Evolutionary conservation across 257 asterid genomes (phyloP).

Genomic region (Perilla frutescens): DNA sequence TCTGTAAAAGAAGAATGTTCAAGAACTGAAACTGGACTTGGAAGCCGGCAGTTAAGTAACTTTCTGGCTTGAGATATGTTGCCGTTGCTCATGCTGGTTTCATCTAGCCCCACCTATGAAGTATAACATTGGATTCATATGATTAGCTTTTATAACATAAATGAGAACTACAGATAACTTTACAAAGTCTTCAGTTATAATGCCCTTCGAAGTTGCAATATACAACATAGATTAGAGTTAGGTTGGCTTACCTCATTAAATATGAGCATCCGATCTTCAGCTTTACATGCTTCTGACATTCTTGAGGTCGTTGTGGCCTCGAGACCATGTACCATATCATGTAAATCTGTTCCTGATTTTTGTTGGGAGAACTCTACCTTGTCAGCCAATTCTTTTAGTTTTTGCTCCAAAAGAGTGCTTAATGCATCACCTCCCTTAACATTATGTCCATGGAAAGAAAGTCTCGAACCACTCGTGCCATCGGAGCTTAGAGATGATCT

Average conservation of each 20-base stretch:
- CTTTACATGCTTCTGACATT: constrained; percentile 38
- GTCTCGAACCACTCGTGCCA: constrained; percentile 41
- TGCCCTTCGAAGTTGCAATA: constrained; percentile 23
- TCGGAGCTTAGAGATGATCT: constrained; percentile 45
- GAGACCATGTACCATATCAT: constrained; percentile 34
- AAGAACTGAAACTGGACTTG: constrained; percentile 64
- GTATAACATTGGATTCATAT: background rate
- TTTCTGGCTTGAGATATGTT: constrained; percentile 42
- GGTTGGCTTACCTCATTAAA: constrained; percentile 44
- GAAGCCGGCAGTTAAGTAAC: constrained; percentile 50
- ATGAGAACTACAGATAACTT: constrained; percentile 11
- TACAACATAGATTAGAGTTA: constrained; percentile 35
- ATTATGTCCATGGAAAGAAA: constrained; percentile 47
- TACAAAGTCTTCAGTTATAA: background rate
- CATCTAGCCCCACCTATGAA: constrained; percentile 49
- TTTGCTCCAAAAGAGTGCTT: constrained; percentile 80
- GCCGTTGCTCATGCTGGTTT: constrained; percentile 39
- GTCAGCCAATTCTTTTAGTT: constrained; percentile 67
- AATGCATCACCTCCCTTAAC: constrained; percentile 66
- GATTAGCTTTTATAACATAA: background rate
- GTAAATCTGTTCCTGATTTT: constrained; percentile 39
- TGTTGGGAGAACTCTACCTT: constrained; percentile 63
- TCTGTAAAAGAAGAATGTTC: constrained; percentile 49
- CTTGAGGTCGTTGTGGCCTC: constrained; percentile 42
- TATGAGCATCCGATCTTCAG: constrained; percentile 42